Conservation (phyloP, 495 filamentous ascomycete species). For the Daldinia caldariorum region DNA sequence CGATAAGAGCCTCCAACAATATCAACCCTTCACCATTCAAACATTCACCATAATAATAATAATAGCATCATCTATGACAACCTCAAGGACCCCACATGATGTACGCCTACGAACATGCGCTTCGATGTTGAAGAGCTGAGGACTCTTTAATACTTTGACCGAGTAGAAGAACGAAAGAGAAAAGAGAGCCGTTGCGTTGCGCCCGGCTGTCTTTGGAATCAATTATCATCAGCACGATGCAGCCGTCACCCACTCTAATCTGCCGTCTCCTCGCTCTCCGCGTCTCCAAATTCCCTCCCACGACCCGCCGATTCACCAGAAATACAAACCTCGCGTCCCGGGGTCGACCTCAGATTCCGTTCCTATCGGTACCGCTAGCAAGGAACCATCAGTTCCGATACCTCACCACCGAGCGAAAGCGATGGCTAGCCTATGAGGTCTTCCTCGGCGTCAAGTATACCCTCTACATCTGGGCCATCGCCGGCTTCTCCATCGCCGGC, state of each 20-base stretch:
- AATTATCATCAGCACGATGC: constrained; percentile 34
- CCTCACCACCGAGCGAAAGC: constrained; percentile 78
- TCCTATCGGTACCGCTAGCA: constrained; percentile 67
- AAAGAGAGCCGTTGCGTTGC: neutral
- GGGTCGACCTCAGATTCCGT: constrained; percentile 79
- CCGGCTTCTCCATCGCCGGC: constrained; percentile 62
- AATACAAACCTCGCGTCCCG: constrained; percentile 44
- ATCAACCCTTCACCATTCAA: neutral
- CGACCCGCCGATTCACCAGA: constrained; percentile 32
- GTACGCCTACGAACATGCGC: neutral
- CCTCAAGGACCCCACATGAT: neutral
- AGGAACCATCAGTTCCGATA: constrained; percentile 70
- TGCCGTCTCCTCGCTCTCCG: constrained; percentile 40
- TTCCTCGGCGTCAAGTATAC: constrained; percentile 69
- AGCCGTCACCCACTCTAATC: constrained; percentile 31
- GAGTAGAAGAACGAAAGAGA: neutral
- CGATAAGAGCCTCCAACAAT: constrained; percentile 4
- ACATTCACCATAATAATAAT: neutral
- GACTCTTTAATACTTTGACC: neutral
- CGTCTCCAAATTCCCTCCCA: constrained; percentile 23
- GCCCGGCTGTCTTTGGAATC: neutral
- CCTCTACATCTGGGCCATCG: constrained; percentile 63
- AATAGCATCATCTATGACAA: too few relatives aligned
- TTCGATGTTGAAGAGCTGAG: constrained; percentile 17
- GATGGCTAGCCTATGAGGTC: constrained; percentile 71